Conservation (phyloP, 225 moss, liverwort and hornwort genomes). For the Pseudoscleropodium purum region DNA sequence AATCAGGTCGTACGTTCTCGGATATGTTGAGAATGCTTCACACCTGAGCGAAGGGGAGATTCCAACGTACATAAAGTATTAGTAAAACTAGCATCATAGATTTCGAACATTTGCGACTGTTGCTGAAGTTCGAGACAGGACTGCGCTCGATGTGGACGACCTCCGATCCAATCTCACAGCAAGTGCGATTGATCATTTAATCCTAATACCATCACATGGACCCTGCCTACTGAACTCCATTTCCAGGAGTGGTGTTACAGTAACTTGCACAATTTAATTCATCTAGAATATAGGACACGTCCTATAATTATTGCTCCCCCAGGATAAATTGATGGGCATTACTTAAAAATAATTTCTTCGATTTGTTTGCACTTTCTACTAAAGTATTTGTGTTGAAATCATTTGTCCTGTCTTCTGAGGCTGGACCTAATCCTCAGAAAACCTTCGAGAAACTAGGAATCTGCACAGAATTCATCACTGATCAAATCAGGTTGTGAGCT, state of each 20-base stretch:
- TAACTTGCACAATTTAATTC: neutral
- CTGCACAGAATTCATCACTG: neutral
- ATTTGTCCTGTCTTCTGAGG: neutral
- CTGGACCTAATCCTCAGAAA: neutral
- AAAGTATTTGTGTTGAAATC: neutral
- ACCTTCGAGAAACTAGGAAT: neutral
- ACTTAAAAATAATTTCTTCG: neutral
- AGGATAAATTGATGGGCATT: neutral
- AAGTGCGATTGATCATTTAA: neutral
- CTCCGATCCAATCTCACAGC: neutral
- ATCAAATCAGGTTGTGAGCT: neutral
- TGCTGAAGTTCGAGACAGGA: neutral
- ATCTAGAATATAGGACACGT: neutral
- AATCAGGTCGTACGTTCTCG: conserved; percentile 89
- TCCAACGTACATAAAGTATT: neutral
- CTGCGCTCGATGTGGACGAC: neutral
- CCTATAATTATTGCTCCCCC: neutral
- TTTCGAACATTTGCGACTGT: neutral
- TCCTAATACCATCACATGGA: neutral
- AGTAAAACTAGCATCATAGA: neutral
- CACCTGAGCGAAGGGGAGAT: conserved; percentile 47
- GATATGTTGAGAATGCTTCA: conserved; percentile 96
- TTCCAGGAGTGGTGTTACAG: neutral
- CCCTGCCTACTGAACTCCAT: neutral
- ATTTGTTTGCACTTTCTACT: neutral